Evolutionary conservation across 805 yeast genomes (phyloP), one percentile per base, ranked within the genome.

Genomic region (Wickerhamiella brachini): DNA sequence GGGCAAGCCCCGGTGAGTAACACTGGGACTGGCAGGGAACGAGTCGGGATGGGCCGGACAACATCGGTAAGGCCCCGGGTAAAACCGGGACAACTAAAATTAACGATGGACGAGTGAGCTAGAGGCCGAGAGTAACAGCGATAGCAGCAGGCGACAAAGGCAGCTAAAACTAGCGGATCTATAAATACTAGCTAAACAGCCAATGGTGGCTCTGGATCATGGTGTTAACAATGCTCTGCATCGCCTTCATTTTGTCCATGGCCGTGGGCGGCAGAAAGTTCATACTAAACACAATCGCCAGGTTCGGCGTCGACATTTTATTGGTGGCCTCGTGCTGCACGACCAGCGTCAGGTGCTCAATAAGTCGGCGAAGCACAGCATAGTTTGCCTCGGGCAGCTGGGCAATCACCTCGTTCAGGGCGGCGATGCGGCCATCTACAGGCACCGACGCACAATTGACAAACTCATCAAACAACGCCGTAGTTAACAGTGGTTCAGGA

Each of bases 221-320:
- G 20, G 68, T 64, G 53, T 74, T 75, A 49, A 79, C 63, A 48
- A 78, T 69, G 22, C 69, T 68, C 65, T 79, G 83, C 62, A 78
- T 68, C 3, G 77, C 73, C 21, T 80, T 78, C 56, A 78, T 63
- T 24, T 73, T 75, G 10, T 76, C 65, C 15, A 79, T 76, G 68
- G 75, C 75, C 15, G 61, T 53, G 8, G 65, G 58, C 3, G 70
- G 70, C 56, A 78, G 64, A 57, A 78, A 75, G 65, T 81, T 76
- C 80, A 79, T 79, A 4, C 82, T 74, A 60, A 90, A 83, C 6
- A 90, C 96, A 51, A 94, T 90, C 4, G 96, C 95, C 60, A 90
- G 68, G 62, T 90, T 90, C 1, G 87, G 81, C 2, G 95, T 78
- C 51, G 83, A 85, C 97, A 90, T 90, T 63, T 81, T 81, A 68